Base-by-base conservation (phyloP, 2,329 filamentous ascomycete genomes). In the Fusarium caatingaense region DNA sequence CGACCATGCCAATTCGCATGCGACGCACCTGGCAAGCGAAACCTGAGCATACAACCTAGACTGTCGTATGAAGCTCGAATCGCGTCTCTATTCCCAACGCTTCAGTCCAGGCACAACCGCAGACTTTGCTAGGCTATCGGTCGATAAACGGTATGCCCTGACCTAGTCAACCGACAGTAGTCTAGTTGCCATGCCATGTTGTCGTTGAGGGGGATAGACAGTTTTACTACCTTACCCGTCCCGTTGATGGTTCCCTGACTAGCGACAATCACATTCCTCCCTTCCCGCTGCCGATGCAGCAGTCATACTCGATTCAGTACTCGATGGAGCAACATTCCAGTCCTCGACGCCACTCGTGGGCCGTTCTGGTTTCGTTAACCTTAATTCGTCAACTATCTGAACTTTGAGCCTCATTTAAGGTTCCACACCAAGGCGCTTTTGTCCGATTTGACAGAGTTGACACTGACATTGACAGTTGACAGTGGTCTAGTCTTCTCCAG, bases 241-340 rank as follows among this genome's bases (percentile, higher is more conserved):
- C 59, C 48, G 64, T 50, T 56, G 47, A 59, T 68, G 59, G 68
- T 71, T 68, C 68, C 59, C 68, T 56, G 67, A 53, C 72, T 69
- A 71, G 68, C 44, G 60, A 67, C 60, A 55, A 59, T 73, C 72
- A 71, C 72, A 74, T 74, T 74, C 72, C 72, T 73, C 30, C 16
- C 50, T 21, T 28, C 46, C 57, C 56, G 51, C 58, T 64, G 65
- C 56, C 50, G 48, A 68, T 51, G 37, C 27, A 61, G 50, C 50
- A 61, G 54, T 51, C 48, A 58, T 54, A 32, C 50, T 64, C 60
- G 49, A 72, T 60, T 51, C 46, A 64, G 65, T 46, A 48, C 40
- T 40, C 23, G 46, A 56, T 60, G 50, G 28, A 50, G 49, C 45
- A 58, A 45, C 72, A 74, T 74, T 74, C 72, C 72, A 62, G 50